Conservation (phyloP, 116 monocot genomes). For the Iris pallida region DNA sequence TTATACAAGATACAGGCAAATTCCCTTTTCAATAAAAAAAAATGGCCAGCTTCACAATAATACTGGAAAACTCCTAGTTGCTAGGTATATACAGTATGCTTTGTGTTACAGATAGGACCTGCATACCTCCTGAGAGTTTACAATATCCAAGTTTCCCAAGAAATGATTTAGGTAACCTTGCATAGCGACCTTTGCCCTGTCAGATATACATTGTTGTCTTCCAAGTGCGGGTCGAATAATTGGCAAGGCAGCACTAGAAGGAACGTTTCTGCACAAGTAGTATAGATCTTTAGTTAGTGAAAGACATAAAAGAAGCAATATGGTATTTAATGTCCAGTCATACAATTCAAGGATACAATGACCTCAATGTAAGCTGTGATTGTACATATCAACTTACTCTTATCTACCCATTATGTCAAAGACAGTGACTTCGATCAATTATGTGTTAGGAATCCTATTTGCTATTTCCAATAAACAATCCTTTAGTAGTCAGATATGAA, state of each 20-base stretch:
- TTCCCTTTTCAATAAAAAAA: too few species aligned
- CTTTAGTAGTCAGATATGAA: too few species aligned
- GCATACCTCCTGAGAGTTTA: constrained; percentile 84
- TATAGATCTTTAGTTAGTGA: constrained; percentile 18
- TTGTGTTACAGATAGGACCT: neutral
- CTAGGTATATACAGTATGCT: too few species aligned
- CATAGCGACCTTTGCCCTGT: constrained; percentile 85
- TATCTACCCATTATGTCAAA: too few species aligned
- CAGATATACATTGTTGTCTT: constrained; percentile 77
- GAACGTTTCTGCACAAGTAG: constrained; percentile 68
- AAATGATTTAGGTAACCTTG: constrained; percentile 97
- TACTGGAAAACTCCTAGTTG: too few species aligned
- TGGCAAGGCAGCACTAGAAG: constrained; percentile 88
- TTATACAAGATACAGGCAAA: too few species aligned
- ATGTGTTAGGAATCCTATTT: too few species aligned
- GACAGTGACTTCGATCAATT: too few species aligned
- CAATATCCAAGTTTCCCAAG: constrained; percentile 92
- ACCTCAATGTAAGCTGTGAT: neutral
- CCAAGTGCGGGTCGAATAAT: constrained; percentile 83
- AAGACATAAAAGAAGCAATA: neutral
- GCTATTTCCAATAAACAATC: too few species aligned
- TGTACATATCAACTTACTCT: too few species aligned
- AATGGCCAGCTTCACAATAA: too few species aligned
- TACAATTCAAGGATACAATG: neutral
- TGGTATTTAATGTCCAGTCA: too few species aligned